A percentile compares a stretch with the other conserved stretches of the same genome.
Evolutionary conservation across 208 protist genomes (phyloP).

Genomic region (Trypanosoma lewisi): DNA sequence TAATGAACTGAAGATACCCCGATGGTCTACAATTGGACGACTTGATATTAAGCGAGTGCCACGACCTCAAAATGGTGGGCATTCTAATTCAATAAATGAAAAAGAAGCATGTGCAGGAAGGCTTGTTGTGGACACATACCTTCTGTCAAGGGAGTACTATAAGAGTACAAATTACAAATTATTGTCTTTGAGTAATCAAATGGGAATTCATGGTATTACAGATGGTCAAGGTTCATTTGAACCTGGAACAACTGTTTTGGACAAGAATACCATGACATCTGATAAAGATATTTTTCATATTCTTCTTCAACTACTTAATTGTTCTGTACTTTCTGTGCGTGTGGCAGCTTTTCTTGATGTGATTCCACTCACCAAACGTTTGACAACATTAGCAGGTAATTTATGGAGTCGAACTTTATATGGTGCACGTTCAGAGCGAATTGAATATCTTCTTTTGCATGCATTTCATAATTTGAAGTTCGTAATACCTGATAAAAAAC

Average conservation of each 20-base stretch:
- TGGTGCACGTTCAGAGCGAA: slow-evolving; percentile 95
- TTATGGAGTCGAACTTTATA: slow-evolving; percentile 95
- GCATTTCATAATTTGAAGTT: slow-evolving; percentile 94
- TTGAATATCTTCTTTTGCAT: slow-evolving; percentile 99
- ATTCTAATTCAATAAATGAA: slow-evolving; percentile 60
- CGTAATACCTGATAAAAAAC: slow-evolving; percentile 94
- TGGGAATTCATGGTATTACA: slow-evolving; percentile 69
- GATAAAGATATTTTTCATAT: slow-evolving; percentile 56
- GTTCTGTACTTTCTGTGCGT: slow-evolving; percentile 68
- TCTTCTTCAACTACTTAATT: slow-evolving; percentile 71
- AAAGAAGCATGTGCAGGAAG: slow-evolving; percentile 90
- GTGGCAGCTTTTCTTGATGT: slow-evolving; percentile 94
- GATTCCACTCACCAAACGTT: slow-evolving; percentile 97
- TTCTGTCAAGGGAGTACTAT: slow-evolving; percentile 91
- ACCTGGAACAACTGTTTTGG: slow-evolving; percentile 54
- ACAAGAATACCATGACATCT: slow-evolving; percentile 39
- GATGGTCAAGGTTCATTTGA: slow-evolving; percentile 59
- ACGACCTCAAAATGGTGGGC: slow-evolving; percentile 41
- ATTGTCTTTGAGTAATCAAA: slow-evolving; percentile 59
- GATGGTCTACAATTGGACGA: slow-evolving; percentile 92
- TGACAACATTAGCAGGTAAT: slow-evolving; percentile 96
- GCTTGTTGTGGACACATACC: slow-evolving; percentile 94
- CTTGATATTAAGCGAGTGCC: slow-evolving; percentile 84
- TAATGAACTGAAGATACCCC: slow-evolving; percentile 76
- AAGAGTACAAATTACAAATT: slow-evolving; percentile 92